Percentiles rank a stretch among this genome's conserved stretches.
Evolutionary conservation across 2,329 filamentous ascomycete species (phyloP).

Genomic region (Shiraia sp.): DNA sequence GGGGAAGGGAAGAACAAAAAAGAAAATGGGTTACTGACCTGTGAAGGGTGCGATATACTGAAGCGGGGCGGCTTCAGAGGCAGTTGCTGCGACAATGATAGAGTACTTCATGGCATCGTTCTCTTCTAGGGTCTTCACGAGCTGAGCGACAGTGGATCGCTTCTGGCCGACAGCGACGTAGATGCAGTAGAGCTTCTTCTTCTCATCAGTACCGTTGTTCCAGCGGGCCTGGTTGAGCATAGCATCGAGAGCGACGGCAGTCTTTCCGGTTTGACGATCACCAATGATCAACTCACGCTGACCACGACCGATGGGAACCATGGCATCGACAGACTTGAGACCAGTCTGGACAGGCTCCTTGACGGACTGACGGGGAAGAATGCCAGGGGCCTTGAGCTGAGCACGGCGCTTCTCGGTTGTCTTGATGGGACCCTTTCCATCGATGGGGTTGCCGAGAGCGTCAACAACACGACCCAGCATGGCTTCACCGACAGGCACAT

Average conservation of each 20-base stretch:
- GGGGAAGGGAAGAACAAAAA: no score
- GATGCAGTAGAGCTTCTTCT: slow-evolving; percentile 99
- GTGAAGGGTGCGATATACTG: slow-evolving; percentile 72
- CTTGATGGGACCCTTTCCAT: slow-evolving; percentile 97
- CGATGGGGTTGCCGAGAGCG: slow-evolving; percentile 98
- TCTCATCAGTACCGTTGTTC: slow-evolving; percentile 86
- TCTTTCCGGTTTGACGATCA: slow-evolving; percentile 99
- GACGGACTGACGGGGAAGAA: slow-evolving; percentile 95
- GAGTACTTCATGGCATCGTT: slow-evolving; percentile 99
- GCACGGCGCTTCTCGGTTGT: slow-evolving; percentile 91
- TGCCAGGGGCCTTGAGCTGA: slow-evolving; percentile 98
- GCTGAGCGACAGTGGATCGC: slow-evolving; percentile 97
- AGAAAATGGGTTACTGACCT: not conserved
- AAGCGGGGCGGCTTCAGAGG: slow-evolving; percentile 92
- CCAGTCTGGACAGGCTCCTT: slow-evolving; percentile 99
- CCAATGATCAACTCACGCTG: slow-evolving; percentile 99
- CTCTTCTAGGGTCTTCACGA: slow-evolving; percentile 99
- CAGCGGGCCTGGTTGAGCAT: slow-evolving; percentile 99
- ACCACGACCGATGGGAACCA: slow-evolving; percentile 99
- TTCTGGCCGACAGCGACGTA: slow-evolving; percentile 99
- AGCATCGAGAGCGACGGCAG: slow-evolving; percentile 94
- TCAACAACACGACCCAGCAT: slow-evolving; percentile 98
- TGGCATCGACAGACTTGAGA: slow-evolving; percentile 98
- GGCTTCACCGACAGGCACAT: slow-evolving; percentile 90
- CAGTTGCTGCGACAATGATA: slow-evolving; percentile 91